Percentiles rank a stretch among this genome's conserved stretches.
phyloP scores from a whole-genome alignment of 1,139 yeast species.

The Protomyces inundatus region DNA sequence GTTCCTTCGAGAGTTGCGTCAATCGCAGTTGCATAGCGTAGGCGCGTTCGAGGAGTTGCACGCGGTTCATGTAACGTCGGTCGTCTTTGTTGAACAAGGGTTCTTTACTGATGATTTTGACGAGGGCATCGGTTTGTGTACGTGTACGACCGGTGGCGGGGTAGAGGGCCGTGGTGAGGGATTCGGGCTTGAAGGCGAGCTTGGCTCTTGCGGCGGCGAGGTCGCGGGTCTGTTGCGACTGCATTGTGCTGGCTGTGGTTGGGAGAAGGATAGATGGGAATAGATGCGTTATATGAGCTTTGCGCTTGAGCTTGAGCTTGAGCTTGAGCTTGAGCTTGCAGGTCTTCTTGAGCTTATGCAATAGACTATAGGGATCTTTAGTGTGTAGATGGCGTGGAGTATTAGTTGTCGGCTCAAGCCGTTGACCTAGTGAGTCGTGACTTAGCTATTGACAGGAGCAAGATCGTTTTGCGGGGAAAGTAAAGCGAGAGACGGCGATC shows the following conservation, averaged over 20 bases:
- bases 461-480: too few species aligned
- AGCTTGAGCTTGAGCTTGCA: too few species aligned
- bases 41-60: conserved; percentile 14
- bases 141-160: conserved; percentile 9
- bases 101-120: conserved; percentile 4
- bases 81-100: conserved; percentile 15
- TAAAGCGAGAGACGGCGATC: too few species aligned
- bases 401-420: too few species aligned
- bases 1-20: not conserved
- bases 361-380: too few species aligned
- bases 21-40: conserved; percentile 18
- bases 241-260: not conserved
- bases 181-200: conserved; percentile 1
- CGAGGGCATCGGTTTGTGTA: not conserved
- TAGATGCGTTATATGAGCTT: too few species aligned
- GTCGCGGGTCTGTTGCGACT: not conserved
- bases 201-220: not conserved
- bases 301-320: too few species aligned
- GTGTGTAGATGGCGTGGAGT: too few species aligned
- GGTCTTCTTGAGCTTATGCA: too few species aligned
- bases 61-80: conserved; percentile 12
- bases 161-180: conserved; percentile 3
- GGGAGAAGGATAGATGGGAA: not conserved
- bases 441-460: too few species aligned
- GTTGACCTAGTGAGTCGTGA: too few species aligned